Conservation (phyloP, 1,284 basidiomycete species). For the Polyporus tsugae region DNA sequence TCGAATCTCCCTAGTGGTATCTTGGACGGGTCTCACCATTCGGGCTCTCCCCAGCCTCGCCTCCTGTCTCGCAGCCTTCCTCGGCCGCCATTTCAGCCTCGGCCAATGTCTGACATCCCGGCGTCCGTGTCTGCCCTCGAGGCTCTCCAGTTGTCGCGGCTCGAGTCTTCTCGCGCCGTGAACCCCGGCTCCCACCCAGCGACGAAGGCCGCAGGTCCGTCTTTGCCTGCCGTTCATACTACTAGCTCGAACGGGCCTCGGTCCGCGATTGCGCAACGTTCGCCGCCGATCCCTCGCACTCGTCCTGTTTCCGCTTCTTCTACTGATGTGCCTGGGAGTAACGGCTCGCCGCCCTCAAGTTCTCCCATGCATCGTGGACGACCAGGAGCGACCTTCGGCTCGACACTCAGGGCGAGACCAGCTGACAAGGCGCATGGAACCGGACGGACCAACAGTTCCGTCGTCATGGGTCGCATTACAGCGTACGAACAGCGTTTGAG, state of each 20-base stretch:
- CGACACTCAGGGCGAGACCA: conserved; percentile 12
- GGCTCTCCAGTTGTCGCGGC: conserved; percentile 16
- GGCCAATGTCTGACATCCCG: conserved; percentile 17
- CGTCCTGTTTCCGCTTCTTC: background rate
- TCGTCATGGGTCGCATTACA: conserved; percentile 36
- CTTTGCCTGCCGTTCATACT: background rate
- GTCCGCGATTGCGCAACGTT: background rate
- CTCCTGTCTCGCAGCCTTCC: conserved; percentile 26
- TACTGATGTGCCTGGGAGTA: background rate
- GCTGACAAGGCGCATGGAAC: conserved; percentile 15
- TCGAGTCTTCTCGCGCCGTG: background rate
- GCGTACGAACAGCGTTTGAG: conserved; percentile 35
- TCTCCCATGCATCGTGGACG: background rate
- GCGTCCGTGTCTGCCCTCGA: conserved; percentile 28
- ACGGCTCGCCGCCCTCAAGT: background rate
- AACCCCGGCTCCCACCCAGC: too few relatives aligned
- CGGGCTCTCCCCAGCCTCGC: conserved; percentile 7
- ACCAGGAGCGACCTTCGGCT: background rate
- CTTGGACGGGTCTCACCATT: background rate
- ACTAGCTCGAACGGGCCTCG: background rate
- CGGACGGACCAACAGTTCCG: conserved; percentile 24
- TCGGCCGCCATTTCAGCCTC: conserved; percentile 21
- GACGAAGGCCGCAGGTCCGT: background rate
- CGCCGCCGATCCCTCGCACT: background rate
- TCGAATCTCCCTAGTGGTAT: background rate